These are phyloP conservation scores for Pythium rhizo-oryzae DNA, from an alignment of 352 stramenopile genomes.

Conservation along the genomic window DNA sequence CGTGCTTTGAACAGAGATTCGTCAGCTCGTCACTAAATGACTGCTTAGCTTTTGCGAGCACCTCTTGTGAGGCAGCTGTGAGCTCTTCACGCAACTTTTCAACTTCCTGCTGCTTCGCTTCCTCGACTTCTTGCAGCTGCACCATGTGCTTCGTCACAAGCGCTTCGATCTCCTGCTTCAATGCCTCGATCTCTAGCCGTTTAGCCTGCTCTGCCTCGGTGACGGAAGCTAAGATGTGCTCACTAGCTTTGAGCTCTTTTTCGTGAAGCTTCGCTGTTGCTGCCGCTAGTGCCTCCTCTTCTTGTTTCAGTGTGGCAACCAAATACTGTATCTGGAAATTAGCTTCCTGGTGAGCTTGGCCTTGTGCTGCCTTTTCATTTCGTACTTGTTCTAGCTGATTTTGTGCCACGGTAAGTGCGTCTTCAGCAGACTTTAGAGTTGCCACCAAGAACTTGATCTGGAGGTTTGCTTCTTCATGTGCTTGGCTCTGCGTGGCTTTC, in stretches of 20 bases:
- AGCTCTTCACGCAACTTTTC: slow-evolving; percentile 7
- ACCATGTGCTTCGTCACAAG: neutral
- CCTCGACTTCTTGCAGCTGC: slow-evolving; percentile 1
- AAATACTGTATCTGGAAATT: slow-evolving; percentile 10
- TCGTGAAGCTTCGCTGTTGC: neutral
- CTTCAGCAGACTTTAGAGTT: neutral
- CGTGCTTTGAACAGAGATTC: neutral
- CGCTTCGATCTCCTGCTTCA: slow-evolving; percentile 9
- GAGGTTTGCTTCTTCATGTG: neutral
- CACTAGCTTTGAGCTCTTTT: neutral
- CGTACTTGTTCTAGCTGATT: neutral
- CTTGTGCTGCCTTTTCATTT: slow-evolving; percentile 1
- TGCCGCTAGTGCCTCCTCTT: slow-evolving; percentile 7
- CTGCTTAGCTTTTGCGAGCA: neutral
- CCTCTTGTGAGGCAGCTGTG: neutral
- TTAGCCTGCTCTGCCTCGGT: slow-evolving; percentile 1
- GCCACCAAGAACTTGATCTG: slow-evolving; percentile 5
- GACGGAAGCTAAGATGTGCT: neutral
- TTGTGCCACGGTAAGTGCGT: neutral
- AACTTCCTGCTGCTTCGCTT: neutral
- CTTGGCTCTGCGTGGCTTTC: neutral
- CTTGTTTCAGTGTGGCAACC: slow-evolving; percentile 11
- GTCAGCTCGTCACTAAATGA: neutral
- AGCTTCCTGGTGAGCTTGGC: neutral
- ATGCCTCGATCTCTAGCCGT: neutral